Conservation (phyloP, 495 filamentous ascomycete genomes). For the Trichoderma orchidacearum region DNA sequence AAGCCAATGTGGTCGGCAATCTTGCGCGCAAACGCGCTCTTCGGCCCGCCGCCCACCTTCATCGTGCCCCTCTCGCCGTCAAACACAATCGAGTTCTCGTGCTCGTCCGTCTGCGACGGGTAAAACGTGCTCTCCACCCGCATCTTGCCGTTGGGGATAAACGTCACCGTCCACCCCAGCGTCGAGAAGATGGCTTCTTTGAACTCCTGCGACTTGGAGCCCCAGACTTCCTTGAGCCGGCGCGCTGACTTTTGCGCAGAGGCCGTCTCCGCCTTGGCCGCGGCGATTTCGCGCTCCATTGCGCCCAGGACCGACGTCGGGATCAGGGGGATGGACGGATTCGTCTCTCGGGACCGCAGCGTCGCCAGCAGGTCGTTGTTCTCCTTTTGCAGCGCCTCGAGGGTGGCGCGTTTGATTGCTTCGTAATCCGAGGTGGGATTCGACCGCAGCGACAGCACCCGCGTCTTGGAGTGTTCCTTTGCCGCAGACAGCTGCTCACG, state of each 20-base stretch:
- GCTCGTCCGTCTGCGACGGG: constrained; percentile 48
- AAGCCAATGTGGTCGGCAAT: constrained; percentile 75
- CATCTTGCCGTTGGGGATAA: constrained; percentile 86
- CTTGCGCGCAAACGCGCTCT: constrained; percentile 71
- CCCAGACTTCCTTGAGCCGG: constrained; percentile 82
- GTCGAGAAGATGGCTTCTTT: constrained; percentile 80
- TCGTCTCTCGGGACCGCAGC: constrained; percentile 20
- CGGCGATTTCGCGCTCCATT: constrained; percentile 54
- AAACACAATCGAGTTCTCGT: constrained; percentile 88
- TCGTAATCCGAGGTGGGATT: constrained; percentile 82
- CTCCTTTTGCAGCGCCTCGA: constrained; percentile 63
- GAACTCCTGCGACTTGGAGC: constrained; percentile 78
- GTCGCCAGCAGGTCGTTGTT: constrained; percentile 55
- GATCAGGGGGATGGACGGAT: constrained; percentile 19
- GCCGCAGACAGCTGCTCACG: constrained; percentile 59
- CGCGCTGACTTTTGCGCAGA: constrained; percentile 73
- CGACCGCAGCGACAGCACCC: constrained; percentile 71
- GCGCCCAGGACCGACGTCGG: constrained; percentile 67
- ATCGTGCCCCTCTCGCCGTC: constrained; percentile 94
- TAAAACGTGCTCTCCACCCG: constrained; percentile 70
- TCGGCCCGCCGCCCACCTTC: constrained; percentile 87
- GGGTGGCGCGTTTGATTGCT: constrained; percentile 65
- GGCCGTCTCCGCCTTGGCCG: constrained; percentile 57
- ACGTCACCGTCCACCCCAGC: constrained; percentile 84
- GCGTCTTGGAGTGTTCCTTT: constrained; percentile 60